phyloP scores from a whole-genome alignment of 495 filamentous ascomycete species.

The Lepraria neglecta region DNA sequence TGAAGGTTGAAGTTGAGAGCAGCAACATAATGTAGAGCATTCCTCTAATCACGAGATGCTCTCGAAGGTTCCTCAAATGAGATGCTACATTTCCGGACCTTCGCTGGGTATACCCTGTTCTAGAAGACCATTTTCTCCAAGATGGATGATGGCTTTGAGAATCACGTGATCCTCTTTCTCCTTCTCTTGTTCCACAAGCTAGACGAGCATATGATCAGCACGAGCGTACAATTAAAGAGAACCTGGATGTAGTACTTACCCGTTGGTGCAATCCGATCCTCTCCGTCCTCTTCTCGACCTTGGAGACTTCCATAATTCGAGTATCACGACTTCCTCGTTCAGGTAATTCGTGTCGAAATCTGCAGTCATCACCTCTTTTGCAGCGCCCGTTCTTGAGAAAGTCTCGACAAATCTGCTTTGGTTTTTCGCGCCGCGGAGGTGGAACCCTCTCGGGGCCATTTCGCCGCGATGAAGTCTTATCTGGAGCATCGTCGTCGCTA shows the following conservation, averaged over 20 bases:
- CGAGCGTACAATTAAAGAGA: not conserved
- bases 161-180: constrained; percentile 40
- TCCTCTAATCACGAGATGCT: not conserved
- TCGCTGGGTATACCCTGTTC: constrained; percentile 5
- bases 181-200: constrained; percentile 46
- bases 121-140: constrained; percentile 40
- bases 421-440: constrained; percentile 24
- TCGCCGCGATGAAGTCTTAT: constrained; percentile 39
- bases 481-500: constrained; percentile 39
- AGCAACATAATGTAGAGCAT: not conserved
- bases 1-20: not conserved
- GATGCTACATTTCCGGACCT: not conserved
- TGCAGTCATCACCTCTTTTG: constrained; percentile 13
- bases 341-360: constrained; percentile 11
- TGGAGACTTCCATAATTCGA: not conserved
- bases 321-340: constrained; percentile 5
- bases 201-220: constrained; percentile 20
- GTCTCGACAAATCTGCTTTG: constrained; percentile 12
- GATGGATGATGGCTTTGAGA: constrained; percentile 42
- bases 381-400: constrained; percentile 16
- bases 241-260: constrained; percentile 7
- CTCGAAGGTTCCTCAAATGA: not conserved
- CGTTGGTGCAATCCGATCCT: constrained; percentile 22
- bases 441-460: constrained; percentile 39
- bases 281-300: not conserved